Conservation (phyloP, 176 grass and related monocot genomes). For the Raddia guianensis region DNA sequence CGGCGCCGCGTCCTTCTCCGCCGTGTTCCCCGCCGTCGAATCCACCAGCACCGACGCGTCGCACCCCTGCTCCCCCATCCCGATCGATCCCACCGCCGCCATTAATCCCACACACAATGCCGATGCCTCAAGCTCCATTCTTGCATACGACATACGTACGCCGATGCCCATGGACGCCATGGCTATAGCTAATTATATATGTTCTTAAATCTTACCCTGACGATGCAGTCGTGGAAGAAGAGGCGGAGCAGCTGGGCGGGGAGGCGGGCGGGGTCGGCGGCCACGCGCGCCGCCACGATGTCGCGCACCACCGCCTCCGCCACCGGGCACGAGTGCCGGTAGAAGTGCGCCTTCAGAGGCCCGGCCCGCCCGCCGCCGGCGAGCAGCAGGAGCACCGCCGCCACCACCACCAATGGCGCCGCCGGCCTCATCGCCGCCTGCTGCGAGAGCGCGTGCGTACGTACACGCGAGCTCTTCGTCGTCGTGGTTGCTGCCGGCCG, state of each 20-base stretch:
- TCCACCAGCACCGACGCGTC: conserved; percentile 86
- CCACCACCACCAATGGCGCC: not conserved
- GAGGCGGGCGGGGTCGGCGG: conserved; percentile 41
- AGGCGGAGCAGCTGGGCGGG: conserved; percentile 61
- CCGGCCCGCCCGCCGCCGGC: not conserved
- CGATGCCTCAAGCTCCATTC: too few species aligned
- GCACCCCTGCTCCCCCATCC: conserved; percentile 49
- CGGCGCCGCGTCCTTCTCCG: conserved; percentile 74
- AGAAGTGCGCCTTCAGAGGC: conserved; percentile 55
- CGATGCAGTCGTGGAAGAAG: conserved; percentile 87
- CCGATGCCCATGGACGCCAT: too few species aligned
- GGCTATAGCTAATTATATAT: too few species aligned
- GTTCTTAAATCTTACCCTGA: conserved; percentile 35
- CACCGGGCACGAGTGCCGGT: conserved; percentile 47
- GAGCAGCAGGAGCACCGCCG: not conserved
- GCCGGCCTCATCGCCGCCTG: not conserved
- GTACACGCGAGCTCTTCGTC: too few species aligned
- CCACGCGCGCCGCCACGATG: conserved; percentile 47
- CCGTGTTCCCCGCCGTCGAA: conserved; percentile 44
- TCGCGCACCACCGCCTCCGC: conserved; percentile 60
- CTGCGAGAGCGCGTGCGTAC: too few species aligned
- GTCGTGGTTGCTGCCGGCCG: too few species aligned
- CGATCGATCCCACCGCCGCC: too few species aligned
- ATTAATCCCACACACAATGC: too few species aligned
- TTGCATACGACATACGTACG: too few species aligned